These are phyloP conservation scores for Malus sylvestris DNA, from an alignment of 306 rosid genomes.

Conservation along the genomic window DNA sequence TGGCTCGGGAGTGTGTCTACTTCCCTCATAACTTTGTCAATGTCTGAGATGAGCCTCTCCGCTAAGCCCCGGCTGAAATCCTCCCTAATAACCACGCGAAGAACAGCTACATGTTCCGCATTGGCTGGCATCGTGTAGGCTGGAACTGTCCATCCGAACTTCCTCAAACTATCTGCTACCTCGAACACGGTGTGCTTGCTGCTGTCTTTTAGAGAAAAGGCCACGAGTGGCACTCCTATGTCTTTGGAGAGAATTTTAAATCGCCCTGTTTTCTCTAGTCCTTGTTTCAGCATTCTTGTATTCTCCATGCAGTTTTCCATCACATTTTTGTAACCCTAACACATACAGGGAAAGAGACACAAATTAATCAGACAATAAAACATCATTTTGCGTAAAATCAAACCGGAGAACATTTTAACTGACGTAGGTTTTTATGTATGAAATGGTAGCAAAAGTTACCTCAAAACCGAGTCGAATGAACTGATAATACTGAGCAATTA, in stretches of 20 bases:
- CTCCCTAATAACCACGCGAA: slow-evolving; percentile 83
- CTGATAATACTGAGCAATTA: slow-evolving; percentile 86
- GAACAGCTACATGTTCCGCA: slow-evolving; percentile 58
- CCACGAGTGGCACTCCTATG: slow-evolving; percentile 71
- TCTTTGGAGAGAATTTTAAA: slow-evolving; percentile 72
- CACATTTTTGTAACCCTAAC: slow-evolving; percentile 66
- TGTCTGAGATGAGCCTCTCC: slow-evolving; percentile 65
- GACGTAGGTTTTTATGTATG: not conserved
- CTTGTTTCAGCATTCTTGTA: slow-evolving; percentile 49
- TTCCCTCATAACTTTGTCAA: slow-evolving; percentile 48
- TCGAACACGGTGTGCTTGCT: slow-evolving; percentile 67
- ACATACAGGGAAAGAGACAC: not conserved
- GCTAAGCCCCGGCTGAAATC: slow-evolving; percentile 76
- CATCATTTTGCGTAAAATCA: not conserved
- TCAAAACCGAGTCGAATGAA: slow-evolving; percentile 75
- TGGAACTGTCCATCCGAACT: slow-evolving; percentile 81
- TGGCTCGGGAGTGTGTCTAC: slow-evolving; percentile 39
- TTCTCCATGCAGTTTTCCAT: slow-evolving; percentile 72
- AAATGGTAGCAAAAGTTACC: slow-evolving; percentile 33
- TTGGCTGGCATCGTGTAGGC: slow-evolving; percentile 84
- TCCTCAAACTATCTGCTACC: slow-evolving; percentile 57
- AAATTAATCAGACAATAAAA: not conserved
- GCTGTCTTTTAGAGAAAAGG: slow-evolving; percentile 74
- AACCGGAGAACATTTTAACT: not conserved
- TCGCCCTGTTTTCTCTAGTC: slow-evolving; percentile 50